Evolutionary conservation across 2,329 filamentous ascomycete species (phyloP), one percentile per base, ranked within the genome.

Genomic region (Endoconidiophora laricicola): DNA sequence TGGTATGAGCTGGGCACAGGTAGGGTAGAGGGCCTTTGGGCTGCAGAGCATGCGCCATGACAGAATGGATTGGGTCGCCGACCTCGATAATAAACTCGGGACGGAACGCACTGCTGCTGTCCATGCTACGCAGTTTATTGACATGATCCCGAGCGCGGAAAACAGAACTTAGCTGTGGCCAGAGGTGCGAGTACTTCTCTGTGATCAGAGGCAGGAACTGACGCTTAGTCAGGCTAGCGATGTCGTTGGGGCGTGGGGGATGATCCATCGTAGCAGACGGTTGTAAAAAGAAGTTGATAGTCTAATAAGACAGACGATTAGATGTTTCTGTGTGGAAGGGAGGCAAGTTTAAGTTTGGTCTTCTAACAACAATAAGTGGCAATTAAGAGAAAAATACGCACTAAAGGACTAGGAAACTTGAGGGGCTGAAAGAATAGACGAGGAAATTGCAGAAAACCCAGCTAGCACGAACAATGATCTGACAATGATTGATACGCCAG

Each of bases 1-100:
- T 83, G 61, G 87, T 83, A 63, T 87, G 85, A 44, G 83, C 83
- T 50, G 78, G 74, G 56, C 81, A 85, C 54, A 86, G 75, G 52
- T 85, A 79, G 0, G 80, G 78, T 50, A 84, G 72, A 2, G 66
- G 62, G 37, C 66, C 58, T 7, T 59, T 60, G 48, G 65, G 37
- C 44, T 72, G 69, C 41, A 60, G 55, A 10, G 62, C 61, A 72
- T 79, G 83, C 52, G 72, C 67, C 33, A 83, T 64, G 20, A 80
- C 76, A 39, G 70, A 67, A 60, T 74, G 70, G 26, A 78, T 74
- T 1, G 78, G 77, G 58, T 82, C 78, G 12, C 70, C 74, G 7
- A 66, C 59, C 48, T 71, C 69, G 18, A 81, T 68, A 47, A 63
- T 66, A 54, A 77, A 74, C 14, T 60, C 55, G 0, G 73, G 73